Base-by-base conservation (phyloP, 306 rosid species). In the Begonia fuchsioides region DNA sequence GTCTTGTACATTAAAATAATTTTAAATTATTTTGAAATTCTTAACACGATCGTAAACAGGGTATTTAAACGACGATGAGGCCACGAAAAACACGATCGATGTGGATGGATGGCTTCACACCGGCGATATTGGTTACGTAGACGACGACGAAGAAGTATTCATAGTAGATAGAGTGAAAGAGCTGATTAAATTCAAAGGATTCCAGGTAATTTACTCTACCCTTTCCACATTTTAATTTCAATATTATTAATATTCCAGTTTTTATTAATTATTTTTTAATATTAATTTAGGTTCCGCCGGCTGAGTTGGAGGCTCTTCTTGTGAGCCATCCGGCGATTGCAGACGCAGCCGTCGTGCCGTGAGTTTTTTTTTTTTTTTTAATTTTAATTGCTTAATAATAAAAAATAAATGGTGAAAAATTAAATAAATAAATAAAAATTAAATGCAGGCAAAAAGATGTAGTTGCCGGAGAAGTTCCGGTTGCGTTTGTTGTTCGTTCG, bases 341-440 rank as follows among this genome's bases (percentile, higher is more conserved):
- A 19, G 97, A 90, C 12, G 95, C 92, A 4, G 97, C 95, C 14
- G 97, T 84, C 38, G 83, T 90, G 48, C 84, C 97, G 97, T 90
- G 76, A 76, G 97, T 56, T 12, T 56, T 43, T 43, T 50, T 19
- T 12, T 0, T 50, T n/a, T 18, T 9, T 16, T 49, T 16, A 3
- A 5, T 49, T 8, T 49, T 49, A n/a, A n/a, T 8, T 15, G 15
- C 20, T 41, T 15, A 12, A 13, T 54, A 14, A 11, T n/a, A 1
- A 45, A 45, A 45, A 32, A 26, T 51, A 26, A 26, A 20, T 10
- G 43, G 0, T 12, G 2, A 35, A 13, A 8, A 35, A 32, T 3
- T 32, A 15, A 3, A 51, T 51, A 51, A 12, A 51, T n/a, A 35
- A 8, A 32, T 3, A 32, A 50, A 8, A 32, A n/a, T n/a, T n/a